Evolutionary conservation across 768 basidiomycete genomes (phyloP), one percentile per base, ranked within the genome.

Genomic region (Amanita pseudoporphyria): DNA sequence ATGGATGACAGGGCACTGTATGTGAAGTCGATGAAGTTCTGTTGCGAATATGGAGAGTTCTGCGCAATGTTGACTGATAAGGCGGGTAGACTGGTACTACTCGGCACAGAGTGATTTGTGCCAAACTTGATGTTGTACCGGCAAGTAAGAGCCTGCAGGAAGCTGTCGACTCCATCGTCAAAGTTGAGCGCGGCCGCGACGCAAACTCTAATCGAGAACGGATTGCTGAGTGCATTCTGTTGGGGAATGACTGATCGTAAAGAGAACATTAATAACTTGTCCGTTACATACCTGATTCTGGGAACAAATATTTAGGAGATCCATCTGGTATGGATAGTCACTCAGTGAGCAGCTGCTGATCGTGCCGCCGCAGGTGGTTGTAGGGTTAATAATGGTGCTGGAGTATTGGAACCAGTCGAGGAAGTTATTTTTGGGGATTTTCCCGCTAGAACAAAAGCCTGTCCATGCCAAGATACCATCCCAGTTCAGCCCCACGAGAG

Each of bases 401-500:
- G 43, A 54, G 24, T 47, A 54, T 38, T 54, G 53, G 49, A 54
- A 54, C 53, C 53, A 54, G 42, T 54, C 53, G 5, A 54, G 44
- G 53, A 54, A 54, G 26, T 54, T 54, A 3, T 48, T 21, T 22
- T 47, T 43, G 2, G 53, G 53, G 10, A 54, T 47, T 14, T 9
- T 40, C 6, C 32, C 45, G 1, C 43, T 51, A 18, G 49, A 51
- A 24, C 53, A 54, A 38, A 51, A 51, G 22, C 49, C 50, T 14
- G 53, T 51, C 50, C 53, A 54, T 9, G 49, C 53, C 12, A 42
- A 22, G 18, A 53, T 53, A 22, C 50, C 51, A 21, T 53, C 53
- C 21, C 51, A 54, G 45, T 43, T 51, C 36, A 45, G 43, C 14
- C n/a, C 30, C 6, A 54, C 32, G 19, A 47, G 33, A 6, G 50